phyloP scores from a whole-genome alignment of 306 rosid species.

The Cyclanthera cordifolia region DNA sequence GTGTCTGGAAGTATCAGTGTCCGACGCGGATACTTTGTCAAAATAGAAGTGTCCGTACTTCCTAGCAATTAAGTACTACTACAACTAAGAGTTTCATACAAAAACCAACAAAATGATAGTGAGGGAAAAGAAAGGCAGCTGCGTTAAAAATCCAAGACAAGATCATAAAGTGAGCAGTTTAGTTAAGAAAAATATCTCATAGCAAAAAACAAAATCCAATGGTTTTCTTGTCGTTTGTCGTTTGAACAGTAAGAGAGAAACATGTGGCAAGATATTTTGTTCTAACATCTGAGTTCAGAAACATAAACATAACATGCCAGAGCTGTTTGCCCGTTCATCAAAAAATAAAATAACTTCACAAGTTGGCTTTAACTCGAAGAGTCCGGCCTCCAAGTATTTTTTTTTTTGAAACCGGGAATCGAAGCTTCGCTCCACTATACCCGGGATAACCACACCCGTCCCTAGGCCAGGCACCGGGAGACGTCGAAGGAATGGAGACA shows the following conservation, averaged over 20 bases:
- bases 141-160: neutral
- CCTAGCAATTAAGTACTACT: conserved; percentile 9
- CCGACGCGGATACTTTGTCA: too few relatives aligned
- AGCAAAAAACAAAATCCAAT: neutral
- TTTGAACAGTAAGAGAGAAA: neutral
- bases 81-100: neutral
- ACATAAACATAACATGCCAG: neutral
- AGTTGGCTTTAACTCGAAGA: neutral
- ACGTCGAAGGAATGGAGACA: too few relatives aligned
- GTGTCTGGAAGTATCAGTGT: too few relatives aligned
- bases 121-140: neutral
- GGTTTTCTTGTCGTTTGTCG: neutral
- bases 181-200: neutral
- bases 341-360: neutral
- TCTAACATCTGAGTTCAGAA: neutral
- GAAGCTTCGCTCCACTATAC: too few relatives aligned
- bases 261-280: neutral
- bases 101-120: neutral
- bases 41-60: too few relatives aligned
- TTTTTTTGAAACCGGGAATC: too few relatives aligned
- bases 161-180: neutral
- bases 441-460: too few relatives aligned
- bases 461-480: too few relatives aligned
- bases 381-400: neutral
- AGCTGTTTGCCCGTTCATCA: neutral